Base-by-base conservation (phyloP, 345 rosid species). In the Populus ilicifolia region DNA sequence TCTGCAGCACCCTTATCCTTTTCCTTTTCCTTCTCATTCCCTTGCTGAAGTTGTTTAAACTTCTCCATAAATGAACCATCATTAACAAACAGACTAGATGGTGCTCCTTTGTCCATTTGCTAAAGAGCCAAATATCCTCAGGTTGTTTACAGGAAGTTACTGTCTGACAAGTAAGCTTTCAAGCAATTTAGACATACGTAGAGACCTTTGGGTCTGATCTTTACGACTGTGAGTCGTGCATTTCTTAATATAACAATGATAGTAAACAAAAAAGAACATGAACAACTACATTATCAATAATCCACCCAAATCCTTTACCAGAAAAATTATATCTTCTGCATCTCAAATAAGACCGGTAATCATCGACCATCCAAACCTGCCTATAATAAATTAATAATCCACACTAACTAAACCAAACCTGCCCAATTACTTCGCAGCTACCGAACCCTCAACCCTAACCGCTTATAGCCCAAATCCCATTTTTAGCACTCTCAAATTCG, bases 61-160 rank as follows among this genome's bases (percentile, higher is more conserved):
- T 90, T 92, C 92, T 96, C 99, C 99, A 96, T 91, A 88, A 96
- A 96, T 1, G 99, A 96, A 36, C 99, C 99, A 82, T 96, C 99
- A 80, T 96, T 93, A 74, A 88, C 95, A 80, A 96, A 96, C 81
- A 93, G 93, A 86, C 87, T 78, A 76, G 94, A 77, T 65, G 94
- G 91, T 20, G 87, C 87, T 84, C 88, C 85, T 84, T 93, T 91
- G 48, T 88, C 98, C 99, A 93, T 96, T 82, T 59, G 79, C 78
- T 78, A 84, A 80, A 18, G 73, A 78, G 79, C 69, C 73, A 78
- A 82, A 69, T 82, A 78, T 59, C 69, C 67, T 79, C 78, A 71
- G 38, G 69, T 82, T 72, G 81, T 81, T 78, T 73, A 80, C 54
- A 59, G 80, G 80, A 77, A 44, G 35, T 81, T 89, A 77, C 93